Evolutionary conservation across 2,329 filamentous ascomycete genomes (phyloP).

Genomic region (Ophidiomyces ophidiicola): DNA sequence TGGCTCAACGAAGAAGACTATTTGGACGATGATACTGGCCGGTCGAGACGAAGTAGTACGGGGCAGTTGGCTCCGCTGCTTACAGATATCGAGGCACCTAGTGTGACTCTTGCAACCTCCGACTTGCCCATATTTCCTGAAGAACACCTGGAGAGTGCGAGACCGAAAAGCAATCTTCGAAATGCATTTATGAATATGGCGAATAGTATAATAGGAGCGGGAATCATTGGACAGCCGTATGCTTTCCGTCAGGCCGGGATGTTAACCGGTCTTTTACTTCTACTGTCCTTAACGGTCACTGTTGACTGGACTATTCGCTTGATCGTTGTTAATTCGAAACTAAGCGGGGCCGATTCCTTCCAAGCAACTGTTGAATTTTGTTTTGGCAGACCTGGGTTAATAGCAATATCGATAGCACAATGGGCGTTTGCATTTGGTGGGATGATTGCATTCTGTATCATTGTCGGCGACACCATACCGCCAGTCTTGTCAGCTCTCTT

Average conservation of each 20-base stretch:
- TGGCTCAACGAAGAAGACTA: slow-evolving; percentile 53
- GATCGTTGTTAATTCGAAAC: slow-evolving; percentile 94
- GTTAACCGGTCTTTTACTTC: slow-evolving; percentile 62
- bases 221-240: slow-evolving; percentile 76
- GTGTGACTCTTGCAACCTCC: slow-evolving; percentile 55
- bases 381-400: slow-evolving; percentile 74
- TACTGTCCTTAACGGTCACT: slow-evolving; percentile 66
- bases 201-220: slow-evolving; percentile 82
- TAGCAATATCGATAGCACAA: slow-evolving; percentile 84
- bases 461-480: slow-evolving; percentile 91
- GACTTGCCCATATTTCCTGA: slow-evolving; percentile 45
- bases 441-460: slow-evolving; percentile 97
- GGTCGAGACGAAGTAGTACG: slow-evolving; percentile 28
- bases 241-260: slow-evolving; percentile 90
- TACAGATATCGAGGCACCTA: slow-evolving; percentile 72
- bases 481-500: slow-evolving; percentile 75
- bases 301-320: slow-evolving; percentile 97
- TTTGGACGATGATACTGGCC: slow-evolving; percentile 33
- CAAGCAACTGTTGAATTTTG: slow-evolving; percentile 93
- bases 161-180: slow-evolving; percentile 72
- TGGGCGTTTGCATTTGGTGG: slow-evolving; percentile 98
- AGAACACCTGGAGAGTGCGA: slow-evolving; percentile 47
- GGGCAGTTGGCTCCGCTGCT: slow-evolving; percentile 56
- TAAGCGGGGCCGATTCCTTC: slow-evolving; percentile 86
- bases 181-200: slow-evolving; percentile 99